Percentiles rank a stretch among this genome's conserved stretches.
phyloP scores from a whole-genome alignment of 139 green algal species.

The Ettlia oleoabundans region DNA sequence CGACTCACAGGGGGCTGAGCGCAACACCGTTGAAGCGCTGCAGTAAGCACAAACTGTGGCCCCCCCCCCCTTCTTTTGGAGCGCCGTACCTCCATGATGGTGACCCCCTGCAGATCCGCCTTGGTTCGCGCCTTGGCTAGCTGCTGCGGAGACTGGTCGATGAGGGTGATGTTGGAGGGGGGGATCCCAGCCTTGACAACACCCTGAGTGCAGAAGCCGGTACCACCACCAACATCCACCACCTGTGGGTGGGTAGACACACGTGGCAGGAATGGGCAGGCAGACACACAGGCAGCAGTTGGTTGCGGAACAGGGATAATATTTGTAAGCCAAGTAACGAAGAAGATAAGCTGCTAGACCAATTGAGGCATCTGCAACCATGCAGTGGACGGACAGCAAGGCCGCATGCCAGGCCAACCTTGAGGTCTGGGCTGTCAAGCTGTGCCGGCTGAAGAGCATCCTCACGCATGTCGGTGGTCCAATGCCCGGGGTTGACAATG shows the following conservation, averaged over 20 bases:
- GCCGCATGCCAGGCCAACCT: too few species aligned
- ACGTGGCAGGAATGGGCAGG: neutral
- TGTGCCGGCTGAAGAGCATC: slow-evolving; percentile 86
- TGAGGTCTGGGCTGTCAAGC: slow-evolving; percentile 77
- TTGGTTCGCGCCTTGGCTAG: slow-evolving; percentile 91
- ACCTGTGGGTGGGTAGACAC: slow-evolving; percentile 69
- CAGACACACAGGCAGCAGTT: neutral
- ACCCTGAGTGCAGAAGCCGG: slow-evolving; percentile 93
- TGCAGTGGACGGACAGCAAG: too few species aligned
- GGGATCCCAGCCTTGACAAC: slow-evolving; percentile 77
- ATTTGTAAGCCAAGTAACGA: too few species aligned
- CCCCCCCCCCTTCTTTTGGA: too few species aligned
- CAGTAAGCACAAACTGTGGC: neutral
- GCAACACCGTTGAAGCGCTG: too few species aligned
- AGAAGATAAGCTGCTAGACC: too few species aligned
- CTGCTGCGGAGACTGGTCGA: slow-evolving; percentile 96
- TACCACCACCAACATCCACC: slow-evolving; percentile 93
- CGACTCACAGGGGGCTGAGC: too few species aligned
- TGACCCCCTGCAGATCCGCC: slow-evolving; percentile 84
- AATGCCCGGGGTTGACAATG: slow-evolving; percentile 76
- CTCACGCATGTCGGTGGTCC: slow-evolving; percentile 93
- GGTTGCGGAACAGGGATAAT: neutral
- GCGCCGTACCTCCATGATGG: slow-evolving; percentile 84
- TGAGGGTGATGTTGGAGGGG: slow-evolving; percentile 86
- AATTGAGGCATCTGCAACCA: too few species aligned